Percentiles rank a stretch among this genome's conserved stretches.
phyloP scores from a whole-genome alignment of 2,329 filamentous ascomycete genomes.

The Nemania serpens region DNA sequence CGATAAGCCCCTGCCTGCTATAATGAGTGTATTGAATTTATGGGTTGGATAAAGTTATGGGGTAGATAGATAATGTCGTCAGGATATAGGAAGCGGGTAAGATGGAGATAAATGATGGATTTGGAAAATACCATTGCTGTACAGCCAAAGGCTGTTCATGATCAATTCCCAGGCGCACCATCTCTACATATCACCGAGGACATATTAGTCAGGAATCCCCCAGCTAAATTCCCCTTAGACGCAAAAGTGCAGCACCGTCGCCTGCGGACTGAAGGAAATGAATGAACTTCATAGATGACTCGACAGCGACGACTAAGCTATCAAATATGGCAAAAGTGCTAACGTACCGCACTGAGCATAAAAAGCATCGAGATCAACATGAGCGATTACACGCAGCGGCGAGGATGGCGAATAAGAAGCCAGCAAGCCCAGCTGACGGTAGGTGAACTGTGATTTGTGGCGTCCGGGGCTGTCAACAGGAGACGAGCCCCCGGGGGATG shows the following conservation, averaged over 20 bases:
- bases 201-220: constrained; percentile 8
- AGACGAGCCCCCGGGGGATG: constrained; percentile 44
- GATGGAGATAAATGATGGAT: neutral
- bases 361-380: constrained; percentile 96
- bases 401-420: constrained; percentile 71
- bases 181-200: constrained; percentile 53
- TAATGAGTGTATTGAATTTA: constrained; percentile 2
- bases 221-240: neutral
- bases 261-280: neutral
- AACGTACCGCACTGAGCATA: constrained; percentile 82
- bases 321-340: neutral
- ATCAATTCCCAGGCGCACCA: constrained; percentile 76
- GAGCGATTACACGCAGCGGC: constrained; percentile 84
- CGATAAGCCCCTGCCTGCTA: constrained; percentile 83
- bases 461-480: constrained; percentile 41
- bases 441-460: constrained; percentile 75
- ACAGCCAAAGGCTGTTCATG: constrained; percentile 85
- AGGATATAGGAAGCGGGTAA: neutral
- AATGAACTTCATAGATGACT: neutral
- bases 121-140: constrained; percentile 74
- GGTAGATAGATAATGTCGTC: neutral
- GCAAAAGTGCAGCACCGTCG: neutral
- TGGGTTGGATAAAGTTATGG: neutral
- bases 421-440: constrained; percentile 79
- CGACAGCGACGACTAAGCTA: neutral